Conservation (phyloP, 2,329 filamentous ascomycete genomes). For the Pseudocercospora fijiensis region DNA sequence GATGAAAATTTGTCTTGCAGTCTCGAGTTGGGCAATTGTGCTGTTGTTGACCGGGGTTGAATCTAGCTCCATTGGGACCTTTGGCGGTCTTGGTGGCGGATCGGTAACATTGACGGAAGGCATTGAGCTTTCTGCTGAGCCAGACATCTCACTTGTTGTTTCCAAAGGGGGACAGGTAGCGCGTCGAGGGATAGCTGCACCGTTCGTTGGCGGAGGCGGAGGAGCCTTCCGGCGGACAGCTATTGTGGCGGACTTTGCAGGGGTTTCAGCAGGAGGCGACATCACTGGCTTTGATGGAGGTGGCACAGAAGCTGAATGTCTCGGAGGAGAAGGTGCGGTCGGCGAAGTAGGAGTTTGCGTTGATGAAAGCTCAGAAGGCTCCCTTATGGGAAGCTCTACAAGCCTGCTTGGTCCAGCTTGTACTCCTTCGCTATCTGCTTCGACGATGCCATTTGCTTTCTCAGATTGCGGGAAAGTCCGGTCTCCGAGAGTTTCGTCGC, state of each 20-base stretch:
- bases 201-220: neutral
- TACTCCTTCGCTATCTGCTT: neutral
- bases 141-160: neutral
- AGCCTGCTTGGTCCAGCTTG: neutral
- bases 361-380: slow-evolving; percentile 12
- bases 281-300: slow-evolving; percentile 3
- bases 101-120: neutral
- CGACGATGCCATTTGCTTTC: neutral
- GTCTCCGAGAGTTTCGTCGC: neutral
- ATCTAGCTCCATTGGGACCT: slow-evolving; percentile 7
- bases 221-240: slow-evolving; percentile 9
- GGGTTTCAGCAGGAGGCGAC: neutral
- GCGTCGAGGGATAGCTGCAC: neutral
- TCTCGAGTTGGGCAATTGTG: neutral
- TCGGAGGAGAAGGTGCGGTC: neutral
- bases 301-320: slow-evolving; percentile 10
- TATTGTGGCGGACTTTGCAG: slow-evolving; percentile 1
- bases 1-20: neutral
- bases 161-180: neutral
- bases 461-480: neutral
- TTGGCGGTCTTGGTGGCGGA: slow-evolving; percentile 11
- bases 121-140: neutral
- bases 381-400: slow-evolving; percentile 10
- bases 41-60: neutral
- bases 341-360: neutral